Percentiles rank a stretch among this genome's conserved stretches.
phyloP scores from a whole-genome alignment of 768 basidiomycete genomes.

The Cyclocybe aegerita region DNA sequence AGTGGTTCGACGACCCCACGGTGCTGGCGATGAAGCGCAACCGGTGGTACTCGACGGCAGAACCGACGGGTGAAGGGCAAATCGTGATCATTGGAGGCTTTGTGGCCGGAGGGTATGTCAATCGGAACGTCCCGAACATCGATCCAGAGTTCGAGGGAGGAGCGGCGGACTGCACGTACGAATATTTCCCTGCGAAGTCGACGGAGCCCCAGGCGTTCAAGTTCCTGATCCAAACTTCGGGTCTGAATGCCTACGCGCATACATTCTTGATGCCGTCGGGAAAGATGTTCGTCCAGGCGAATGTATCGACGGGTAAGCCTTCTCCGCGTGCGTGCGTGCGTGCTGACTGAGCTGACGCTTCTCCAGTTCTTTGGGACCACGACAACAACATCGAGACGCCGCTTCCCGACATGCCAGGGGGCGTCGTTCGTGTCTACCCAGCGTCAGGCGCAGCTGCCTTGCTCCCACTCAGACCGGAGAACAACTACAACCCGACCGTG shows the following conservation, averaged over 20 bases:
- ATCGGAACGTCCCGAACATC: slow-evolving; percentile 67
- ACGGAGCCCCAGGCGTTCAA: slow-evolving; percentile 47
- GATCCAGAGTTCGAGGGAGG: slow-evolving; percentile 64
- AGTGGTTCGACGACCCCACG: slow-evolving; percentile 69
- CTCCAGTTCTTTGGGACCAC: slow-evolving; percentile 28
- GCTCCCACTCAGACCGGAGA: slow-evolving; percentile 86
- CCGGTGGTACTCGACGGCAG: slow-evolving; percentile 79
- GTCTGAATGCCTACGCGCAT: slow-evolving; percentile 75
- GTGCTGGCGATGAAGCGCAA: slow-evolving; percentile 61
- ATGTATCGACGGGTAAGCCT: slow-evolving; percentile 66
- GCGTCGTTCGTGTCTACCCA: slow-evolving; percentile 80
- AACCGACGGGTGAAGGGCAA: slow-evolving; percentile 71
- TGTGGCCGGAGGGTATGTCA: slow-evolving; percentile 74
- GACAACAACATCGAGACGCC: slow-evolving; percentile 52
- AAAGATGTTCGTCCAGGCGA: slow-evolving; percentile 79
- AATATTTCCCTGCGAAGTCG: slow-evolving; percentile 72
- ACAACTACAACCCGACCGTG: slow-evolving; percentile 81
- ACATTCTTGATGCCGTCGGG: slow-evolving; percentile 73
- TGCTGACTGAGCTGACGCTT: neutral
- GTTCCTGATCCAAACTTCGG: slow-evolving; percentile 72
- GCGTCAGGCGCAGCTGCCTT: slow-evolving; percentile 85
- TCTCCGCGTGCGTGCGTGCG: neutral
- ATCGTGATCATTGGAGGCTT: slow-evolving; percentile 81
- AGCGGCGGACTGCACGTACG: slow-evolving; percentile 77
- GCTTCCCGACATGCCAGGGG: slow-evolving; percentile 69